Evolutionary conservation across 2,329 filamentous ascomycete genomes (phyloP).

Genomic region (Waltergamsia citrina): DNA sequence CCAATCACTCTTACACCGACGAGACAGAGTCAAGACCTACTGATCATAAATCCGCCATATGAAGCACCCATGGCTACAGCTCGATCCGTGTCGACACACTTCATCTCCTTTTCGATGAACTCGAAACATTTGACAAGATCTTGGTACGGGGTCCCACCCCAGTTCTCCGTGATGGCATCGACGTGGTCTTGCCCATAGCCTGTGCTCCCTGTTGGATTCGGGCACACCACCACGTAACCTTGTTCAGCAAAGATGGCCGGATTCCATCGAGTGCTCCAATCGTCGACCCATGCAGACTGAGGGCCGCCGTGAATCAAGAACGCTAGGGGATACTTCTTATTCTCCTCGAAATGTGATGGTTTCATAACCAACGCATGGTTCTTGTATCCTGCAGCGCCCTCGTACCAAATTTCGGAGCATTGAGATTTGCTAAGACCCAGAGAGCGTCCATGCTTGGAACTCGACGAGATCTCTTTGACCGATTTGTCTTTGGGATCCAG

Average conservation of each 20-base stretch:
- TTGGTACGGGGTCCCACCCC: constrained; percentile 78
- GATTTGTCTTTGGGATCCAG: constrained; percentile 34
- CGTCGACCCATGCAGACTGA: constrained; percentile 65
- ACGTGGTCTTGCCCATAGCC: constrained; percentile 72
- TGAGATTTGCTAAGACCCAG: constrained; percentile 58
- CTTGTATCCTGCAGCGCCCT: constrained; percentile 51
- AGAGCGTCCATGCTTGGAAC: constrained; percentile 52
- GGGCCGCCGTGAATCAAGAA: constrained; percentile 79
- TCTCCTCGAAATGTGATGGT: constrained; percentile 56
- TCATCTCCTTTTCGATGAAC: constrained; percentile 55
- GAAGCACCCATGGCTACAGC: constrained; percentile 68
- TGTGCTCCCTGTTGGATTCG: constrained; percentile 77
- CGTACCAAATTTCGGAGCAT: constrained; percentile 60
- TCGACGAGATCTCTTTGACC: constrained; percentile 46
- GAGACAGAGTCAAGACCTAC: constrained; percentile 24
- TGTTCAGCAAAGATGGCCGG: constrained; percentile 79
- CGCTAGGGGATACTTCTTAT: constrained; percentile 68
- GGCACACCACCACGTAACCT: constrained; percentile 73
- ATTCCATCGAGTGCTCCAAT: constrained; percentile 80
- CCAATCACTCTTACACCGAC: background rate
- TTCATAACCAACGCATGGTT: constrained; percentile 62
- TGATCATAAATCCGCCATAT: constrained; percentile 71
- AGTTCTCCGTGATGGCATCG: constrained; percentile 68
- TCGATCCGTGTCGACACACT: constrained; percentile 58
- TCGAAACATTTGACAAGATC: constrained; percentile 75